Evolutionary conservation across 495 filamentous ascomycete species (phyloP).

Genomic region (Entonaema liquescens): DNA sequence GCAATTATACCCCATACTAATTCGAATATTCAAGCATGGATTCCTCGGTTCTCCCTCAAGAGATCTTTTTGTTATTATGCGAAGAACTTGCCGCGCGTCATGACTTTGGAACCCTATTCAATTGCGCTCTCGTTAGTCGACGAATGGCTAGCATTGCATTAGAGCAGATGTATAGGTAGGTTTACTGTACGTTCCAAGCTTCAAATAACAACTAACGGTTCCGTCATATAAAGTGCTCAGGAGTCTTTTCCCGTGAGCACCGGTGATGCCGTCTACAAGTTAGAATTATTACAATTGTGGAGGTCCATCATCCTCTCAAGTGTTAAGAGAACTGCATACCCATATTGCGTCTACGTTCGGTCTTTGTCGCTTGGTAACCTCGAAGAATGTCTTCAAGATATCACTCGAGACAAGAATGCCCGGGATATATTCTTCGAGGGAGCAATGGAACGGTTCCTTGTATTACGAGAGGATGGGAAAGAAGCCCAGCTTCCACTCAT

Average conservation of each 20-base stretch:
- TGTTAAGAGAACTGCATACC: constrained; percentile 67
- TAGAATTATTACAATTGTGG: constrained; percentile 71
- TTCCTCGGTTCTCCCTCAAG: constrained; percentile 57
- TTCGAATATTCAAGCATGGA: constrained; percentile 7
- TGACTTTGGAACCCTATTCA: constrained; percentile 67
- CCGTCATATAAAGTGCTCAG: constrained; percentile 17
- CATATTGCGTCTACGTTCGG: constrained; percentile 75
- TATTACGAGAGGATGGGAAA: neutral
- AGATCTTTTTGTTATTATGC: constrained; percentile 68
- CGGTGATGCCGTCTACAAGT: constrained; percentile 32
- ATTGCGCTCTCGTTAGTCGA: constrained; percentile 60
- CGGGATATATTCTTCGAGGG: constrained; percentile 60
- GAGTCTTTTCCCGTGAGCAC: constrained; percentile 33
- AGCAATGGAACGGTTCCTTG: constrained; percentile 53
- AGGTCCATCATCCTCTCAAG: constrained; percentile 73
- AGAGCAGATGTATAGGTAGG: constrained; percentile 69
- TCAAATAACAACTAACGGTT: constrained; percentile 14
- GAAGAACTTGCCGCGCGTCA: constrained; percentile 59
- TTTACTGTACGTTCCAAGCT: neutral
- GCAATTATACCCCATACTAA: neutral
- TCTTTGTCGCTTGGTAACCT: constrained; percentile 69
- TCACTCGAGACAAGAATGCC: constrained; percentile 51
- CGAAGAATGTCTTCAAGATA: constrained; percentile 63
- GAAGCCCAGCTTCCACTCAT: neutral
- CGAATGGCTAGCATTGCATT: constrained; percentile 65